These are phyloP conservation scores for Striga hermonthica DNA, from an alignment of 305 asterid species.

Conservation along the genomic window DNA sequence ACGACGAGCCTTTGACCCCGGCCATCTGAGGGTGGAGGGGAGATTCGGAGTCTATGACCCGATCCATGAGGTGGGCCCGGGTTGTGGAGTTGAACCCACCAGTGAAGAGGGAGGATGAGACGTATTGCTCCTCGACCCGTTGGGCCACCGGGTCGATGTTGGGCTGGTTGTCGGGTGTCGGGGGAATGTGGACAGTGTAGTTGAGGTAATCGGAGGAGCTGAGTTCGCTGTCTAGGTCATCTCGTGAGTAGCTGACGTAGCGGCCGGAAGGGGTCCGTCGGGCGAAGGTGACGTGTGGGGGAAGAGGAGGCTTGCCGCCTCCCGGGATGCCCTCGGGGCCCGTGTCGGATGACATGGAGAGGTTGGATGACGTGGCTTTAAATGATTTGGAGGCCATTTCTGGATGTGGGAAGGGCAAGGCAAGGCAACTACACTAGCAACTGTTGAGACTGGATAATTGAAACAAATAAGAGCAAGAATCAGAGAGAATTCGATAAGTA, in stretches of 20 bases:
- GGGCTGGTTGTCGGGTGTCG: conserved; percentile 19
- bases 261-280: conserved; percentile 16
- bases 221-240: conserved; percentile 17
- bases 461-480: too few species aligned
- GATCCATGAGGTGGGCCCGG: conserved; percentile 76
- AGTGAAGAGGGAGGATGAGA: conserved; percentile 9
- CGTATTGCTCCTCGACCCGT: conserved; percentile 16
- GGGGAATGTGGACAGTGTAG: conserved; percentile 16
- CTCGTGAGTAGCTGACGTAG: conserved; percentile 16
- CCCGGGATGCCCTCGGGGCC: background rate
- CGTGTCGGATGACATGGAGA: conserved; percentile 34
- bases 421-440: too few species aligned
- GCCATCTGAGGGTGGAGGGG: conserved; percentile 79
- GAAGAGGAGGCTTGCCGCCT: conserved; percentile 1
- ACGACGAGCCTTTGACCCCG: conserved; percentile 74
- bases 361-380: conserved; percentile 56
- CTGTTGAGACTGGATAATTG: too few species aligned
- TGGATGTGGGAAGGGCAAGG: background rate
- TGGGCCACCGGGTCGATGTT: conserved; percentile 17
- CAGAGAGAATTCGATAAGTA: too few species aligned
- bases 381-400: conserved; percentile 63
- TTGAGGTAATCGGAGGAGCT: conserved; percentile 6
- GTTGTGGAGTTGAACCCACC: conserved; percentile 57
- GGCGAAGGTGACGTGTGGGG: conserved; percentile 18
- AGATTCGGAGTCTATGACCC: conserved; percentile 64